These are phyloP conservation scores for Trypanosoma brucei DNA, from an alignment of 208 protist genomes.

Conservation along the genomic window DNA sequence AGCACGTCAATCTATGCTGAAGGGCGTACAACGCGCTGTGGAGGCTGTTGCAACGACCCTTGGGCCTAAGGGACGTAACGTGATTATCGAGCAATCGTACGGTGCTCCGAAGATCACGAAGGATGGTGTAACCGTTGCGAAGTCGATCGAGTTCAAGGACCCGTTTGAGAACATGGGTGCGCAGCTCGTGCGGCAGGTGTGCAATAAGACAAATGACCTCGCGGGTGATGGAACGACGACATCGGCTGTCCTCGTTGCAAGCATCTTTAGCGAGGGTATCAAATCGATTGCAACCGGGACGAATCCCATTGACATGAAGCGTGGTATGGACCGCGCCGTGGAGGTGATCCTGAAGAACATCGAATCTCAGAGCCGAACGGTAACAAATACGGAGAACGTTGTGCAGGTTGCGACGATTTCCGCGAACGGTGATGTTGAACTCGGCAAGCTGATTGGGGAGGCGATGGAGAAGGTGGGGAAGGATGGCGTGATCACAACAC, in stretches of 20 bases:
- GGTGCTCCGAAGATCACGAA: constrained; percentile 99
- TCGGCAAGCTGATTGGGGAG: constrained; percentile 96
- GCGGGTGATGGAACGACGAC: constrained; percentile 99
- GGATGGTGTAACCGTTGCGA: constrained; percentile 99
- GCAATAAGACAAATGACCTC: constrained; percentile 97
- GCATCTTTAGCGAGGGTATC: constrained; percentile 97
- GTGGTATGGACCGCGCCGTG: constrained; percentile 97
- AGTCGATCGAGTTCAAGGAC: constrained; percentile 98
- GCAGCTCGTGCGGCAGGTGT: constrained; percentile 95
- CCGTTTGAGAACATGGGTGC: constrained; percentile 98
- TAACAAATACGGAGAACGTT: constrained; percentile 96
- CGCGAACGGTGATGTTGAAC: constrained; percentile 97
- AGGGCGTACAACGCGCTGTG: constrained; percentile 94
- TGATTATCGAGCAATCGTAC: constrained; percentile 98
- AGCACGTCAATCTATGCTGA: constrained; percentile 90
- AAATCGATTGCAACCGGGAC: constrained; percentile 97
- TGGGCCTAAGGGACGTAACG: constrained; percentile 98
- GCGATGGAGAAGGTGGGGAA: constrained; percentile 99
- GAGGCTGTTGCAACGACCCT: constrained; percentile 96
- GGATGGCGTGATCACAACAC: constrained; percentile 99
- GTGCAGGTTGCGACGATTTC: constrained; percentile 98
- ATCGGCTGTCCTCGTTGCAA: constrained; percentile 97
- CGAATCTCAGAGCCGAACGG: constrained; percentile 84
- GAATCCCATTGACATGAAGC: constrained; percentile 99
- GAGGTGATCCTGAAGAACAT: constrained; percentile 87